Base-by-base conservation (phyloP, 768 basidiomycete genomes). In the Lactifluus rugatus region DNA sequence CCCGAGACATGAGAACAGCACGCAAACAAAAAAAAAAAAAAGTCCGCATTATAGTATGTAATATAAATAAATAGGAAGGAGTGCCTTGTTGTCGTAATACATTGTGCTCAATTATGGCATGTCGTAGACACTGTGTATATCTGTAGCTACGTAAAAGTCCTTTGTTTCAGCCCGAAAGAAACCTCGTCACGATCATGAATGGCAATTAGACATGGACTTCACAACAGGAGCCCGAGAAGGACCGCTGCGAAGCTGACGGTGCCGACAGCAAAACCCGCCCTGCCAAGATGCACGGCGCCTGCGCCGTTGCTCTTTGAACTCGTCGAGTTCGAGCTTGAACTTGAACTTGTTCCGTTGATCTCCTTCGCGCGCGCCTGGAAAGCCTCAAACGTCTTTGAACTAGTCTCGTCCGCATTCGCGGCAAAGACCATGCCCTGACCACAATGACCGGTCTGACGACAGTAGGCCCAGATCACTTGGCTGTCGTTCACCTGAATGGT, bases 351-450 rank as follows among this genome's bases (percentile, higher is more conserved):
- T 16, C 75, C 76, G 59, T 77, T 78, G 54, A 72, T 63, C 58
- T 72, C 65, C 62, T 73, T 75, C 9, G 81, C 81, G 19, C 70
- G 70, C 2, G 72, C 72, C 49, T 72, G 57, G 74, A 82, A 84
- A 5, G 81, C 81, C 19, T 67, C 75, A 64, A 80, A 83, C 64
- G 67, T 81, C 62, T 80, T 78, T 21, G 75, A 58, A n/a, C 79
- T 75, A 2, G 70, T 61, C 60, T 78, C 79, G 32, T 74, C 70
- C 13, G 83, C 75, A 66, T 83, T 85, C 59, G 72, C 73, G 23
- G 78, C 68, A 69, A 82, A 82, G 50, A 83, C 81, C 83, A 83
- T 84, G 48, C 82, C 82, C 45, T 70, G 66, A 0, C 74, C 75
- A 65, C 82, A 83, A 66, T 84, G 82, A 44, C 63, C 68, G 2